Conservation (phyloP, 2,329 filamentous ascomycete genomes). For the Stachybotrys echinatus region DNA sequence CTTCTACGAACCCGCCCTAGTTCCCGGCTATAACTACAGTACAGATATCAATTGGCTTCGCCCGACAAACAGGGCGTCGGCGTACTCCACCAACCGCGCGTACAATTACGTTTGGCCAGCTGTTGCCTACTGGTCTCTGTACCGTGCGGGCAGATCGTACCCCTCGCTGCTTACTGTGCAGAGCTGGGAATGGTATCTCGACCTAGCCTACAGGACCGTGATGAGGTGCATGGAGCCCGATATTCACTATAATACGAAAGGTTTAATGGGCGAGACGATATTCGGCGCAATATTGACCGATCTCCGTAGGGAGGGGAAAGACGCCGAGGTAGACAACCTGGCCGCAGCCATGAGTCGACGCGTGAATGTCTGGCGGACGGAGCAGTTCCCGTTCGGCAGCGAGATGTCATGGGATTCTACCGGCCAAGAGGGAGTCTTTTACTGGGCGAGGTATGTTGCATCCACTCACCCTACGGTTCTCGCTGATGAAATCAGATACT, state of each 20-base stretch:
- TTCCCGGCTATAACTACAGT: conserved; percentile 39
- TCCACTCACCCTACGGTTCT: no score
- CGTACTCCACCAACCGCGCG: conserved; percentile 43
- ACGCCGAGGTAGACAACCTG: conserved; percentile 30
- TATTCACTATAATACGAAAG: conserved; percentile 37
- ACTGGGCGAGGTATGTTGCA: conserved; percentile 41
- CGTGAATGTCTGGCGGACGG: conserved; percentile 41
- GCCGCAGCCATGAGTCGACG: conserved; percentile 41
- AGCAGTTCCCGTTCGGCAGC: conserved; percentile 50
- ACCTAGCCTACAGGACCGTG: conserved; percentile 47
- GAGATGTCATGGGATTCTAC: conserved; percentile 61
- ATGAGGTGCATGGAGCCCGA: conserved; percentile 30
- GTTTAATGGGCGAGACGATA: conserved; percentile 56
- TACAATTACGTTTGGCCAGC: conserved; percentile 56
- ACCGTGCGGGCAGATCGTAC: conserved; percentile 45
- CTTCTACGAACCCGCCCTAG: conserved; percentile 43
- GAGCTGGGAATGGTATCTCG: conserved; percentile 50
- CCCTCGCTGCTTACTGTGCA: conserved; percentile 31
- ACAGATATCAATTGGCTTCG: conserved; percentile 37
- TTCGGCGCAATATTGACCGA: conserved; percentile 48
- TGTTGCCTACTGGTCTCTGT: conserved; percentile 52
- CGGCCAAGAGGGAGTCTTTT: conserved; percentile 56
- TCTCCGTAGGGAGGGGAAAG: conserved; percentile 40
- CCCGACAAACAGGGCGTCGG: conserved; percentile 38
- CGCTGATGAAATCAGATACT: conserved; percentile 40